Conservation (phyloP, 306 rosid species). For the Trifolium repens region DNA sequence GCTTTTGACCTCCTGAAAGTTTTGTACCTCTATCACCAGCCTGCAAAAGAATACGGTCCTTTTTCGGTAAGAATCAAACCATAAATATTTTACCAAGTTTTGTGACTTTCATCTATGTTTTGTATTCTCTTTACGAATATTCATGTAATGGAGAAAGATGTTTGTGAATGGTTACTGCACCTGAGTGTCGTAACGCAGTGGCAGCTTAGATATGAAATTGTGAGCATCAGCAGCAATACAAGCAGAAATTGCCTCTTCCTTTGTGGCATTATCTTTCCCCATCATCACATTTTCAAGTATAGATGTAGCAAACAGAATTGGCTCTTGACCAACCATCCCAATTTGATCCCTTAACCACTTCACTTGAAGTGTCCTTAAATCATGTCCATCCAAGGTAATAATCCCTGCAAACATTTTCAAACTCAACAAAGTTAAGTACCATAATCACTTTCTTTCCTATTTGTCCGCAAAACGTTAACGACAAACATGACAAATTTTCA, state of each 20-base stretch:
- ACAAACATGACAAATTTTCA: not conserved
- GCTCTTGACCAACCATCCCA: constrained; percentile 95
- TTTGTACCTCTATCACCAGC: constrained; percentile 85
- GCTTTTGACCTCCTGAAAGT: constrained; percentile 96
- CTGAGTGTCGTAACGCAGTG: constrained; percentile 87
- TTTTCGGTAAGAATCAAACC: constrained; percentile 15
- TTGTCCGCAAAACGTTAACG: too few species aligned
- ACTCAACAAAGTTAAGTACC: constrained; percentile 27
- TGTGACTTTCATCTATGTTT: not conserved
- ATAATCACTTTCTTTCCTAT: not conserved
- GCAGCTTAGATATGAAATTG: constrained; percentile 71
- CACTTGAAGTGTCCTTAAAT: constrained; percentile 73
- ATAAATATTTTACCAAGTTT: not conserved
- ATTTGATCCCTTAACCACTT: constrained; percentile 88
- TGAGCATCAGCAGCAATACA: constrained; percentile 87
- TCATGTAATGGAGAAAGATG: constrained; percentile 1
- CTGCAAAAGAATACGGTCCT: constrained; percentile 49
- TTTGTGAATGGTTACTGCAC: constrained; percentile 38
- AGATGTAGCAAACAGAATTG: constrained; percentile 79
- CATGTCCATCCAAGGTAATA: constrained; percentile 81
- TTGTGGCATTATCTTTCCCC: constrained; percentile 84
- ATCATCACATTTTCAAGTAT: constrained; percentile 85
- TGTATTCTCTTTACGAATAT: not conserved
- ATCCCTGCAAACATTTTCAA: constrained; percentile 55
- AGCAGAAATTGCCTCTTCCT: constrained; percentile 80